phyloP scores from a whole-genome alignment of 352 stramenopile species.

The Phytophthora melonis region DNA sequence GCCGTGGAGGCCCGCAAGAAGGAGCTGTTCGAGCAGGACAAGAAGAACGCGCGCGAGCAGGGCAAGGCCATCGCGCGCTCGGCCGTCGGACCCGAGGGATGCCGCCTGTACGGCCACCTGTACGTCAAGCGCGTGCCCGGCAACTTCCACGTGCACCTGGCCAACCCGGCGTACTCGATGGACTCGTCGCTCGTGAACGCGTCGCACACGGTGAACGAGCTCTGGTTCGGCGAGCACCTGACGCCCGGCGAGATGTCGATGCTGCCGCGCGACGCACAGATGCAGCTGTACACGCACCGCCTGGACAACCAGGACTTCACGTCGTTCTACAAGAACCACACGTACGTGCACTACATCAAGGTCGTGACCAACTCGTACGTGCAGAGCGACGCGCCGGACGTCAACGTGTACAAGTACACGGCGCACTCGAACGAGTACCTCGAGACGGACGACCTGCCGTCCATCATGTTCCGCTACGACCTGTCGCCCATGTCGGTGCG shows the following conservation, averaged over 20 bases:
- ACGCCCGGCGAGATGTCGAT: constrained; percentile 58
- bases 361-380: constrained; percentile 95
- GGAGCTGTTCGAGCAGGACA: constrained; percentile 94
- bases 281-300: constrained; percentile 93
- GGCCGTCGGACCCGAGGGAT: constrained; percentile 75
- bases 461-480: constrained; percentile 93
- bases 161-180: constrained; percentile 95
- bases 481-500: constrained; percentile 94
- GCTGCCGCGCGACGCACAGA: constrained; percentile 90
- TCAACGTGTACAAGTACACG: constrained; percentile 93
- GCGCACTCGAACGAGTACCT: constrained; percentile 91
- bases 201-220: constrained; percentile 95
- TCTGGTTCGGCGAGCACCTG: constrained; percentile 95
- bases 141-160: constrained; percentile 98
- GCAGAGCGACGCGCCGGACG: constrained; percentile 58
- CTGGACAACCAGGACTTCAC: constrained; percentile 94
- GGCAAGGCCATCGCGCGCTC: constrained; percentile 68
- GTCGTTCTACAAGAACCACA: constrained; percentile 95
- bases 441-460: constrained; percentile 86
- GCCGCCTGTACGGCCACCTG: constrained; percentile 78
- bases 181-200: constrained; percentile 92
- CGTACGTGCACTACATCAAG: constrained; percentile 99
- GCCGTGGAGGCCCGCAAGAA: constrained; percentile 89
- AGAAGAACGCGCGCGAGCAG: constrained; percentile 77
- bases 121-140: constrained; percentile 94